Conservation (phyloP, 257 asterid species). For the Euphrasia confusa region DNA sequence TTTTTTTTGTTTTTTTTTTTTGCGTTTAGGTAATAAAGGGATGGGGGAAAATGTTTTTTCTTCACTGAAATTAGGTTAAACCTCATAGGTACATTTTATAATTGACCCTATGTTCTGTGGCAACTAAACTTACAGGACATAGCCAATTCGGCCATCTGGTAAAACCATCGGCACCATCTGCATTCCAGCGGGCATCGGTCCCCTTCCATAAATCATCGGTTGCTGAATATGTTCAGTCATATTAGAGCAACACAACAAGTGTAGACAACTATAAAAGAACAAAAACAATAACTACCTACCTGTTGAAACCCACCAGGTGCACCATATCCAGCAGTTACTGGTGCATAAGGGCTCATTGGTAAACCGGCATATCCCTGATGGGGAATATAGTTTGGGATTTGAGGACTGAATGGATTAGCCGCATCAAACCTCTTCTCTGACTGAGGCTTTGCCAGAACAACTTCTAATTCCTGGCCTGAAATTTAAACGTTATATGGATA, state of each 20-base stretch:
- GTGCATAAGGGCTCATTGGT: slow-evolving; percentile 68
- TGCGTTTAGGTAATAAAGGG: too few relatives aligned
- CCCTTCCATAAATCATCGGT: slow-evolving; percentile 96
- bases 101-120: not conserved
- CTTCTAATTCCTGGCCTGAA: slow-evolving; percentile 81
- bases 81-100: too few relatives aligned
- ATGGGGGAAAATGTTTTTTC: too few relatives aligned
- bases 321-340: slow-evolving; percentile 64
- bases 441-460: slow-evolving; percentile 97
- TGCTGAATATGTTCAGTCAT: slow-evolving; percentile 30
- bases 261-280: not conserved
- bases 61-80: too few relatives aligned
- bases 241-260: slow-evolving; percentile 8
- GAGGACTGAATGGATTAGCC: slow-evolving; percentile 46
- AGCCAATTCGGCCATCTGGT: slow-evolving; percentile 96
- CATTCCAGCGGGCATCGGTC: slow-evolving; percentile 97
- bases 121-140: slow-evolving; percentile 72
- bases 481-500: slow-evolving; percentile 6
- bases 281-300: slow-evolving; percentile 33
- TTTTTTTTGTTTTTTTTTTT: too few relatives aligned
- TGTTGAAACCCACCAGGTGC: slow-evolving; percentile 78
- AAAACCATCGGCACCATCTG: slow-evolving; percentile 99
- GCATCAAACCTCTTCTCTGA: slow-evolving; percentile 70
- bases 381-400: slow-evolving; percentile 63
- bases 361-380: slow-evolving; percentile 77